phyloP scores from a whole-genome alignment of 805 yeast species.

The Spathaspora hagerdaliae region DNA sequence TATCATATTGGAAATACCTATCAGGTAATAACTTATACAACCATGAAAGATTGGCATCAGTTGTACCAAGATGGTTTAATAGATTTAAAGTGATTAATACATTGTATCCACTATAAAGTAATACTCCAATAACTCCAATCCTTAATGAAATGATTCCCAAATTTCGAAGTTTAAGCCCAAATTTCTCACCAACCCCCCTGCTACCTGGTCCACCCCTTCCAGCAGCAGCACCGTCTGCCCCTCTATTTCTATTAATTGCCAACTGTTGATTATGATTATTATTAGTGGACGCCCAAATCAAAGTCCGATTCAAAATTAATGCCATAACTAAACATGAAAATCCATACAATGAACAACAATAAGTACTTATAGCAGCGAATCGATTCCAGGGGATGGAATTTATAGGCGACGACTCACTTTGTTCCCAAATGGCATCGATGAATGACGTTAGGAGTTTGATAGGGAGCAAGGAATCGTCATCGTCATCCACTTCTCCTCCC shows the following conservation, averaged over 20 bases:
- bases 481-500: neutral
- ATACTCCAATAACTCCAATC: constrained; percentile 19
- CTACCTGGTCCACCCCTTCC: no score
- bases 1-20: constrained; percentile 21
- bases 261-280: constrained; percentile 18
- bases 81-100: constrained; percentile 31
- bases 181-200: constrained; percentile 1
- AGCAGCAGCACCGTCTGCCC: no score
- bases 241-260: constrained; percentile 13
- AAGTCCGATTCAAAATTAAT: constrained; percentile 32
- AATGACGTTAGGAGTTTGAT: constrained; percentile 6
- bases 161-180: constrained; percentile 15
- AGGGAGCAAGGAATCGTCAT: constrained; percentile 3
- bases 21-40: constrained; percentile 12
- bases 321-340: constrained; percentile 35
- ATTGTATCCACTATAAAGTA: constrained; percentile 20
- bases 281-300: constrained; percentile 35
- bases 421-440: constrained; percentile 13
- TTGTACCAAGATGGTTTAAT: constrained; percentile 11
- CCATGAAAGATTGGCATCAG: constrained; percentile 6
- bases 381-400: constrained; percentile 8
- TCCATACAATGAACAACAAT: constrained; percentile 36
- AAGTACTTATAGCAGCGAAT: constrained; percentile 16
- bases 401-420: constrained; percentile 6
- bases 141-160: constrained; percentile 24